Conservation (phyloP, 2,329 filamentous ascomycete genomes). For the Byssothecium circinans region DNA sequence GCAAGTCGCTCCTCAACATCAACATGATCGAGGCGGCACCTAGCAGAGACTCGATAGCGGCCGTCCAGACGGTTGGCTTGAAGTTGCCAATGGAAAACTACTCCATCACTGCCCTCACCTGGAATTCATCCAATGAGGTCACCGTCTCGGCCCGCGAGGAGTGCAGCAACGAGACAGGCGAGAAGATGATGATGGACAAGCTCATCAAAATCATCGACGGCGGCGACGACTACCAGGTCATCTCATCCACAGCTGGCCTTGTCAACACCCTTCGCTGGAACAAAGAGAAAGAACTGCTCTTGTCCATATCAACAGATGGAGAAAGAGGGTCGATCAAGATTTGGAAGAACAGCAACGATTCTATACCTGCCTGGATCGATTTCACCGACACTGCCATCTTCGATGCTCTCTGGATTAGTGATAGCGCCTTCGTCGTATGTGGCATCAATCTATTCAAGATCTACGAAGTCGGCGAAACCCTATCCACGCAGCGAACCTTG, state of each 20-base stretch:
- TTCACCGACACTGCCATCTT: conserved; percentile 46
- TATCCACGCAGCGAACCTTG: conserved; percentile 34
- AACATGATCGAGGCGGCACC: conserved; percentile 29
- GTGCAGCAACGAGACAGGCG: conserved; percentile 39
- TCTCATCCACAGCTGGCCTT: conserved; percentile 42
- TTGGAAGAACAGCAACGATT: conserved; percentile 40
- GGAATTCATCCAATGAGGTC: conserved; percentile 38
- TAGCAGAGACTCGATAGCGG: conserved; percentile 4
- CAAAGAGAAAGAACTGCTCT: conserved; percentile 32
- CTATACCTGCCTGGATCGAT: conserved; percentile 45
- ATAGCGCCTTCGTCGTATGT: conserved; percentile 48
- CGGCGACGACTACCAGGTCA: conserved; percentile 32
- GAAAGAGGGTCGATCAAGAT: conserved; percentile 43
- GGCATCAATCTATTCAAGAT: conserved; percentile 45
- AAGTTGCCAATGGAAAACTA: conserved; percentile 34
- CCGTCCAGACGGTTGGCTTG: conserved; percentile 26
- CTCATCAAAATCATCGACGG: conserved; percentile 38
- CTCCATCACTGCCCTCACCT: conserved; percentile 41
- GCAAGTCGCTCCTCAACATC: conserved; percentile 39
- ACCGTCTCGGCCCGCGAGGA: conserved; percentile 40
- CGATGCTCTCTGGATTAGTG: conserved; percentile 50
- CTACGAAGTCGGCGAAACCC: conserved; percentile 37
- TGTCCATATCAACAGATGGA: conserved; percentile 45
- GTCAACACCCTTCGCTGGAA: conserved; percentile 44
- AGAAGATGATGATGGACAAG: conserved; percentile 43